Percentiles rank a stretch among this genome's conserved stretches.
Conservation (phyloP, 2,329 filamentous ascomycete genomes). For the Aulographum hederae region DNA sequence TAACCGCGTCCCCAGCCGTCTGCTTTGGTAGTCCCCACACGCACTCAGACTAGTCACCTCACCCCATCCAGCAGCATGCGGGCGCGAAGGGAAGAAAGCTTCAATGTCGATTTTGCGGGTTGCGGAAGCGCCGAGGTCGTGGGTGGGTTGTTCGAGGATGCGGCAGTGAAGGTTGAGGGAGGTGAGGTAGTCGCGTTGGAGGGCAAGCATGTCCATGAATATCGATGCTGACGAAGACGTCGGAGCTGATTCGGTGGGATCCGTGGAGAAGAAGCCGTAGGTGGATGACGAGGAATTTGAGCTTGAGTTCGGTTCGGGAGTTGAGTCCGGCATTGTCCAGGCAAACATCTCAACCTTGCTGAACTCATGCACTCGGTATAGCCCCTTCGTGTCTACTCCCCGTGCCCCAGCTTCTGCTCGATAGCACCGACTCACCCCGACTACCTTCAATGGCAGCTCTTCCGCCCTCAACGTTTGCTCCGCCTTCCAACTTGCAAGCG, state of each 20-base stretch:
- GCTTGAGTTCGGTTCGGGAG: conserved; percentile 6
- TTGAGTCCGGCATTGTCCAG: conserved; percentile 50
- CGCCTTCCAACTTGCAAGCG: conserved; percentile 79
- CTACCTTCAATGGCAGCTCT: conserved; percentile 58
- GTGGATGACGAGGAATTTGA: not conserved
- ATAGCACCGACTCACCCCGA: conserved; percentile 83
- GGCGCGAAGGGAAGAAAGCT: conserved; percentile 74
- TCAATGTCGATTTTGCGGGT: conserved; percentile 83
- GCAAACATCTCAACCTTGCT: conserved; percentile 97
- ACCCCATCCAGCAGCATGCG: conserved; percentile 60
- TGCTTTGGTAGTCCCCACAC: conserved; percentile 87
- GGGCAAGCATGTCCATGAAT: conserved; percentile 71
- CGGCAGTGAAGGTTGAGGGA: conserved; percentile 69
- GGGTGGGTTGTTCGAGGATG: conserved; percentile 78
- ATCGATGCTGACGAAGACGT: conserved; percentile 31
- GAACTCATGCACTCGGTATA: conserved; percentile 96
- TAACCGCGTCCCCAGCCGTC: conserved; percentile 61
- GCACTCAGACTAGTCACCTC: conserved; percentile 82
- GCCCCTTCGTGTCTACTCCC: conserved; percentile 77
- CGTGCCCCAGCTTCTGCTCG: conserved; percentile 85
- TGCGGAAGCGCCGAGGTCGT: conserved; percentile 79
- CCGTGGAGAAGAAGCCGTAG: not conserved
- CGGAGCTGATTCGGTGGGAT: conserved; percentile 1
- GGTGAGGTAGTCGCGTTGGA: conserved; percentile 69
- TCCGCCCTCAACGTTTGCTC: conserved; percentile 45